Conservation (phyloP, 2,329 filamentous ascomycete species). For the Monilinia laxa region DNA sequence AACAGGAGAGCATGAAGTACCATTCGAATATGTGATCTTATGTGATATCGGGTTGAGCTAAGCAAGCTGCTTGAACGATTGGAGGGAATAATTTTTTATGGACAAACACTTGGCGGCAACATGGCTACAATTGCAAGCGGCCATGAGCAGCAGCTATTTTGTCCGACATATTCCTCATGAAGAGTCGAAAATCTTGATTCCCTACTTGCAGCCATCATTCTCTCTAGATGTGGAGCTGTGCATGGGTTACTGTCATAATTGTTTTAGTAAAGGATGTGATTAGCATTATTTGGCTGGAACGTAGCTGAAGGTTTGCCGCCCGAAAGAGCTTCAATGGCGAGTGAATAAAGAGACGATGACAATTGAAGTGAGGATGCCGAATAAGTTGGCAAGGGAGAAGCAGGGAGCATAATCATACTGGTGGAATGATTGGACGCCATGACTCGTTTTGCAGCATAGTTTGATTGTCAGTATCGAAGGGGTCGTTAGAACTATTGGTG, state of each 20-base stretch:
- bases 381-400: background rate
- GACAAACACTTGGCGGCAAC: too few species aligned
- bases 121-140: too few species aligned
- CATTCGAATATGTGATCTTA: too few species aligned
- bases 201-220: background rate
- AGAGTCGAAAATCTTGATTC: background rate
- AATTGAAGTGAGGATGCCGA: background rate
- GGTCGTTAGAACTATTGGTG: background rate
- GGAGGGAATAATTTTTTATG: too few species aligned
- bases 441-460: background rate
- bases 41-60: too few species aligned
- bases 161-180: background rate
- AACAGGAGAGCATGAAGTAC: too few species aligned
- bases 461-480: background rate
- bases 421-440: background rate
- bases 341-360: background rate
- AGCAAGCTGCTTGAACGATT: too few species aligned
- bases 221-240: background rate
- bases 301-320: background rate
- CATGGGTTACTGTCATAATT: background rate
- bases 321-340: background rate
- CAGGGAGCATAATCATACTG: background rate
- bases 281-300: background rate
- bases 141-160: background rate
- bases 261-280: background rate